Evolutionary conservation across 129 eudicot genomes (phyloP).

Genomic region (Pseudognaphalium luteoalbum): DNA sequence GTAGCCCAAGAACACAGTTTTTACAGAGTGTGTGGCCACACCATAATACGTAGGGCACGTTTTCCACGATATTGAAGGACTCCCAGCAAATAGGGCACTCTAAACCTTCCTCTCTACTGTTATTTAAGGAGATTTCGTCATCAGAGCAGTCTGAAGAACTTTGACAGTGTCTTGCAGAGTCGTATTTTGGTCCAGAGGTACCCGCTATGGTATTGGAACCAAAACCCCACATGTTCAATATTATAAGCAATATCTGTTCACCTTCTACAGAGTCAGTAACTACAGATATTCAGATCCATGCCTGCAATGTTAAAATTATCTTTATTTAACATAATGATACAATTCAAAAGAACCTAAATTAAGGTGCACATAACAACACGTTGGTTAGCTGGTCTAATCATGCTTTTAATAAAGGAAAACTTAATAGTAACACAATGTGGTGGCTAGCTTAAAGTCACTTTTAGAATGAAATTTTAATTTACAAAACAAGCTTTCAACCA

Average conservation of each 20-base stretch:
- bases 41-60: conserved; percentile 56
- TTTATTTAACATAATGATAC: not conserved
- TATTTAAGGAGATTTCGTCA: conserved; percentile 48
- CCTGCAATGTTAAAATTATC: conserved; percentile 10
- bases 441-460: too few relatives aligned
- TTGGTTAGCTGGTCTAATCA: too few relatives aligned
- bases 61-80: conserved; percentile 58
- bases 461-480: too few relatives aligned
- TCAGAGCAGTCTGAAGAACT: conserved; percentile 52
- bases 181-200: conserved; percentile 26
- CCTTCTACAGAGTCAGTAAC: conserved; percentile 19
- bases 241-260: conserved; percentile 4
- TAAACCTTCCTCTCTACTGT: conserved; percentile 54
- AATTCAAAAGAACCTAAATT: not conserved
- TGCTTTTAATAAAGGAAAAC: too few relatives aligned
- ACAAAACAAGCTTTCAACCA: too few relatives aligned
- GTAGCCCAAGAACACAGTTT: conserved; percentile 60
- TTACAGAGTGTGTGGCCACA: conserved; percentile 63
- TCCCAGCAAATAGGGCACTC: conserved; percentile 75
- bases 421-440: too few relatives aligned
- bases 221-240: conserved; percentile 49
- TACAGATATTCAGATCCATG: conserved; percentile 23
- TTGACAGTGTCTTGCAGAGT: conserved; percentile 32
- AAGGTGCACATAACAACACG: not conserved
- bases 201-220: conserved; percentile 43